These are phyloP conservation scores for Anisodus tanguticus DNA, from an alignment of 257 asterid species.

Conservation along the genomic window DNA sequence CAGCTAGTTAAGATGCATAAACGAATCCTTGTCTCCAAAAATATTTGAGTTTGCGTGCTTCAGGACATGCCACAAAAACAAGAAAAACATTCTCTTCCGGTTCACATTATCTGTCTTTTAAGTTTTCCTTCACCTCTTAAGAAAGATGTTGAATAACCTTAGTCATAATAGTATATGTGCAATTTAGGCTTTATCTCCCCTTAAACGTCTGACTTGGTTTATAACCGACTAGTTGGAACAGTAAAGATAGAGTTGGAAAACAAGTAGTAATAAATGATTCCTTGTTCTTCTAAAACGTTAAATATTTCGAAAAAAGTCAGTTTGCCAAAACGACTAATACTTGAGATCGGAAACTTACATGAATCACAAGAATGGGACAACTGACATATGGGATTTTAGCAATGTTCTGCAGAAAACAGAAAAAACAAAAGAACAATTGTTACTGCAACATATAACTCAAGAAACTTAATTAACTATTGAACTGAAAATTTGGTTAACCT, in stretches of 20 bases:
- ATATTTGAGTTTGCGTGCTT: not conserved
- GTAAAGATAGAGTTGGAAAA: not conserved
- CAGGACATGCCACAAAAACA: not conserved
- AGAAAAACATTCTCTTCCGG: not conserved
- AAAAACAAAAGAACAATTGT: not conserved
- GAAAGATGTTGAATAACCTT: not conserved
- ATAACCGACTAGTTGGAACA: not conserved
- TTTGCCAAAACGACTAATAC: not conserved
- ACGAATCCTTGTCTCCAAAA: not conserved
- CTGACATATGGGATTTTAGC: conserved; percentile 30
- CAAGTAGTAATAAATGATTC: not conserved
- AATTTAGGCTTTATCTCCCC: not conserved
- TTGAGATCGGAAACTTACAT: conserved; percentile 32
- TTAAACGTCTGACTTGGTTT: not conserved
- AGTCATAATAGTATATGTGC: not conserved
- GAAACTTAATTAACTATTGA: not conserved
- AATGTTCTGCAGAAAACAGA: conserved; percentile 28
- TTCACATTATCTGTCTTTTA: not conserved
- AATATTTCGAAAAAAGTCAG: not conserved
- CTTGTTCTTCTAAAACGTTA: not conserved
- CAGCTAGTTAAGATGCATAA: not conserved
- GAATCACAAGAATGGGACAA: conserved; percentile 35
- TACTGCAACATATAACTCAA: not conserved
- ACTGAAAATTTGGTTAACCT: conserved; percentile 11
- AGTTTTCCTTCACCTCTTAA: not conserved